Conservation (phyloP, 768 basidiomycete genomes). For the Agaricus blazei region DNA sequence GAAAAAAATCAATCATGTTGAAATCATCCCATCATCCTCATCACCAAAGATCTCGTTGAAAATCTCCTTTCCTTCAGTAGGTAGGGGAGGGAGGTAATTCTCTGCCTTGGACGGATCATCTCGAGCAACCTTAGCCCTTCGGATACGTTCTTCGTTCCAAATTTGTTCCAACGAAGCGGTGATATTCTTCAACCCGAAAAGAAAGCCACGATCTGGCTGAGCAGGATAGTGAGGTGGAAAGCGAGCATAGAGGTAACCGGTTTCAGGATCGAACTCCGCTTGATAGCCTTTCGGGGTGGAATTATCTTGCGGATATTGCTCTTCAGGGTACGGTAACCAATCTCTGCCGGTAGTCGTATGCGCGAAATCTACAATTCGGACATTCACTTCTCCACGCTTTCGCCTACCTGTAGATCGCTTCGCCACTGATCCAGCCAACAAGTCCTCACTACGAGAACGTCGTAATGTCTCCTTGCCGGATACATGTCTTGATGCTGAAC, state of each 20-base stretch:
- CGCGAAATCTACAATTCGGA: conserved; percentile 97
- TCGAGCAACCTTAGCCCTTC: conserved; percentile 56
- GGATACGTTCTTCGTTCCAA: conserved; percentile 81
- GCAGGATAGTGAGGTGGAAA: conserved; percentile 92
- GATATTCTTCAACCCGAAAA: conserved; percentile 84
- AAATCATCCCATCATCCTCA: conserved; percentile 75
- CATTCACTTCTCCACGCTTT: conserved; percentile 87
- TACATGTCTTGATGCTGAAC: conserved; percentile 37
- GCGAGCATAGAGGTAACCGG: conserved; percentile 81
- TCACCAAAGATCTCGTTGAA: conserved; percentile 69
- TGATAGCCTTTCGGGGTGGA: conserved; percentile 72
- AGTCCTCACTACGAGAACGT: conserved; percentile 76
- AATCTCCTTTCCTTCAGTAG: conserved; percentile 71
- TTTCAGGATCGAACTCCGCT: conserved; percentile 75
- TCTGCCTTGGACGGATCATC: conserved; percentile 46
- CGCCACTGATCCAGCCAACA: conserved; percentile 60
- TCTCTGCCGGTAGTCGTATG: conserved; percentile 96
- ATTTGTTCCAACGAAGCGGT: conserved; percentile 73
- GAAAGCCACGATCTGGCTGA: conserved; percentile 89
- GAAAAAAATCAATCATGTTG: conserved; percentile 39
- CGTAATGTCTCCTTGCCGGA: conserved; percentile 48
- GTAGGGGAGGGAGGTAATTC: conserved; percentile 57
- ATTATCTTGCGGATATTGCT: conserved; percentile 35
- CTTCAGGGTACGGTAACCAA: conserved; percentile 65
- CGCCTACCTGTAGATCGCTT: conserved; percentile 62